A percentile compares a stretch with the other conserved stretches of the same genome.
Evolutionary conservation across 768 basidiomycete species (phyloP).

Genomic region (Heimioporus sp.): DNA sequence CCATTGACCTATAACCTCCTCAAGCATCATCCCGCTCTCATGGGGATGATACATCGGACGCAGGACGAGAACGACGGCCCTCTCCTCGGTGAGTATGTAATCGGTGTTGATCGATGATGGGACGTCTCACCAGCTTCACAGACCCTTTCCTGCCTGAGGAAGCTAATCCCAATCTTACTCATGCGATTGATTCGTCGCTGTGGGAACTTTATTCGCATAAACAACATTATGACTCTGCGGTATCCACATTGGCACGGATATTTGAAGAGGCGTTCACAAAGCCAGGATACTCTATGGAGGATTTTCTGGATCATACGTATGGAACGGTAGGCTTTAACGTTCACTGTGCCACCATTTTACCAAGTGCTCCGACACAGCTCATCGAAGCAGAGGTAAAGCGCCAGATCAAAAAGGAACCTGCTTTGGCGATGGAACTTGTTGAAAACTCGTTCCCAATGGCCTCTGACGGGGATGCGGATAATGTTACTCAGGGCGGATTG

Average conservation of each 20-base stretch:
- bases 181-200: conserved; percentile 82
- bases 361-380: conserved; percentile 47
- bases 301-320: conserved; percentile 94
- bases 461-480: conserved; percentile 21
- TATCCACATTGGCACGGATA: conserved; percentile 85
- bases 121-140: conserved; percentile 17
- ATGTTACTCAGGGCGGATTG: conserved; percentile 4
- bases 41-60: conserved; percentile 86
- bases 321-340: conserved; percentile 55
- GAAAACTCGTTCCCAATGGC: conserved; percentile 27
- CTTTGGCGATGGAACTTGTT: conserved; percentile 45
- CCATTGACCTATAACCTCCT: conserved; percentile 95
- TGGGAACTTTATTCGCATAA: conserved; percentile 89
- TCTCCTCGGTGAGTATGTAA: conserved; percentile 32
- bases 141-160: conserved; percentile 74
- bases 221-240: conserved; percentile 79
- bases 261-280: conserved; percentile 95
- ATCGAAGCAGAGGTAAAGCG: conserved; percentile 82
- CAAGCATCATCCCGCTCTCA: conserved; percentile 86
- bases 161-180: conserved; percentile 69
- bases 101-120: not conserved
- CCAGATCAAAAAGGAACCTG: conserved; percentile 77
- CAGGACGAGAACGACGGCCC: conserved; percentile 32
- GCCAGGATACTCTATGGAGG: conserved; percentile 85
- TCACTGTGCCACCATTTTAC: not conserved